These are phyloP conservation scores for Solanum acaule DNA, from an alignment of 257 asterid genomes.

Conservation along the genomic window DNA sequence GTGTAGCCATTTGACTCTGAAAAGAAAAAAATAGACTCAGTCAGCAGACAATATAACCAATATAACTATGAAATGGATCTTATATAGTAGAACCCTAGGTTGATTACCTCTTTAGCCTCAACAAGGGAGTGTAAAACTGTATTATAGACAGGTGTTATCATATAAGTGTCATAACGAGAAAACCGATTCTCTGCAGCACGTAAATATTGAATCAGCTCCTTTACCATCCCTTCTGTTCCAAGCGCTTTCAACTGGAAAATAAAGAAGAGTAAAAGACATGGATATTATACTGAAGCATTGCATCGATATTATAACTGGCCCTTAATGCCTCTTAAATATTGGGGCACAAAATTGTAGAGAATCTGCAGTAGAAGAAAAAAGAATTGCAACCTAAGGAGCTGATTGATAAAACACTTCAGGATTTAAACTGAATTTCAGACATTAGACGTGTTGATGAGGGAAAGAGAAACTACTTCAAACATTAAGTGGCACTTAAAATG, in stretches of 20 bases:
- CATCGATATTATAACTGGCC: neutral
- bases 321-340: neutral
- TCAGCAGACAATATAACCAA: neutral
- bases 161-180: conserved; percentile 7
- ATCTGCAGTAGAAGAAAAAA: neutral
- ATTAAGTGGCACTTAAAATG: neutral
- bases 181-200: conserved; percentile 44
- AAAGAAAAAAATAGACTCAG: neutral
- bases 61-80: neutral
- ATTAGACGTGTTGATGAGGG: neutral
- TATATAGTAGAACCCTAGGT: conserved; percentile 4
- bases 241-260: conserved; percentile 63
- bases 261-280: neutral
- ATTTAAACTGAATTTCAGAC: neutral
- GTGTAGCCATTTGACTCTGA: conserved; percentile 49
- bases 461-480: neutral
- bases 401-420: neutral
- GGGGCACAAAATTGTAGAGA: neutral
- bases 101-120: conserved; percentile 62
- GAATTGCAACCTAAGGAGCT: neutral
- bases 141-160: conserved; percentile 44
- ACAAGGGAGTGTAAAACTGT: conserved; percentile 68
- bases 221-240: conserved; percentile 70
- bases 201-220: conserved; percentile 46
- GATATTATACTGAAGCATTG: conserved; percentile 2